phyloP scores from a whole-genome alignment of 257 asterid species.

The Ballota nigra region DNA sequence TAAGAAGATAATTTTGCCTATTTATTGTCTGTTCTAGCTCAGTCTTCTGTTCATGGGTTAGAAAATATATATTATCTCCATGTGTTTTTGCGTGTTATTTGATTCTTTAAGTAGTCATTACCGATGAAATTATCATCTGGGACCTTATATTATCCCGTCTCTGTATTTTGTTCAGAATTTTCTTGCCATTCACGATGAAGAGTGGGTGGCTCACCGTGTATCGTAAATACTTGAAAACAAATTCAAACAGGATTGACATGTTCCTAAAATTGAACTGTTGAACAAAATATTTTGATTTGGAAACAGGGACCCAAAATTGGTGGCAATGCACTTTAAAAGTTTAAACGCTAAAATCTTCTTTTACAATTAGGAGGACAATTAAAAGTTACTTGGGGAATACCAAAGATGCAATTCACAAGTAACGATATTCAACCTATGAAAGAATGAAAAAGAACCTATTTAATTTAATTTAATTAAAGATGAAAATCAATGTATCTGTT shows the following conservation, averaged over 20 bases:
- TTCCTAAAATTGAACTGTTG: not conserved
- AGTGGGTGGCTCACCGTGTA: not conserved
- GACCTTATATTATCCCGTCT: not conserved
- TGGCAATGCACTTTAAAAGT: not conserved
- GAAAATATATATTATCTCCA: not conserved
- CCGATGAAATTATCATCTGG: not conserved
- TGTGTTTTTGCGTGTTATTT: not conserved
- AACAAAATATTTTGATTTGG: not conserved
- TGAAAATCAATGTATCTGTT: not conserved
- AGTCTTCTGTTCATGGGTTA: not conserved
- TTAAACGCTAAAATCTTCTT: not conserved
- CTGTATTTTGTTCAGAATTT: not conserved
- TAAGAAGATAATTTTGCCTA: not conserved
- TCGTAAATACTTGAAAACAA: not conserved
- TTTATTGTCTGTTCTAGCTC: not conserved
- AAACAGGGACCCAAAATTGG: not conserved
- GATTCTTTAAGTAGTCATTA: not conserved
- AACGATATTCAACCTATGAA: not conserved
- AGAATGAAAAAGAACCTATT: not conserved
- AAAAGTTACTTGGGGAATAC: not conserved
- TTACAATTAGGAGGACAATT: not conserved
- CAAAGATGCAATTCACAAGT: not conserved
- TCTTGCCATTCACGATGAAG: not conserved
- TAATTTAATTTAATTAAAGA: not conserved
- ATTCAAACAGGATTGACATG: not conserved